A percentile compares a stretch with the other conserved stretches of the same genome.
These are phyloP conservation scores for Remersonia thermophila DNA, from an alignment of 2,329 filamentous ascomycete species.

Conservation along the genomic window DNA sequence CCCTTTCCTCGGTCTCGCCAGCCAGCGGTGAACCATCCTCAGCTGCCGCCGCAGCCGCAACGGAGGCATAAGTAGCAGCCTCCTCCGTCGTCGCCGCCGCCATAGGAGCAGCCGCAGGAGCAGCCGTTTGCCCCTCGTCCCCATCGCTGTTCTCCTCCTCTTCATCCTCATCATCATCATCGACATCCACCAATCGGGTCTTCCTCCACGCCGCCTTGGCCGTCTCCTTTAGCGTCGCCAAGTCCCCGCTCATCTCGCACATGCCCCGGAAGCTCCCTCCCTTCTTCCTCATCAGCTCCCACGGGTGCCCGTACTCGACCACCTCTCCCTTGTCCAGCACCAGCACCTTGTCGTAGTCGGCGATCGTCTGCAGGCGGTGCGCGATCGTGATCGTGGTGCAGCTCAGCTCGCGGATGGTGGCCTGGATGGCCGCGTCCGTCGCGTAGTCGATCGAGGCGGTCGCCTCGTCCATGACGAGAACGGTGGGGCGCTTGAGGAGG, in stretches of 20 bases:
- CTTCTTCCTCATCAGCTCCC: slow-evolving; percentile 61
- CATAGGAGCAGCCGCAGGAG: not conserved
- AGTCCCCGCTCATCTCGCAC: slow-evolving; percentile 53
- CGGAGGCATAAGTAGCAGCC: no score
- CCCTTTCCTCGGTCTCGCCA: no score
- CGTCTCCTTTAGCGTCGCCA: slow-evolving; percentile 36
- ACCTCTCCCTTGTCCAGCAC: slow-evolving; percentile 83
- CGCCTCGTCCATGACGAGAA: slow-evolving; percentile 98
- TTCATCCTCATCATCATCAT: slow-evolving; percentile 18
- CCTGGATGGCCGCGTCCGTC: slow-evolving; percentile 91
- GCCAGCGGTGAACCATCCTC: no score
- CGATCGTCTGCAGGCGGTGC: slow-evolving; percentile 89
- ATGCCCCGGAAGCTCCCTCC: slow-evolving; percentile 46
- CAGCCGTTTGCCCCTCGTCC: not conserved
- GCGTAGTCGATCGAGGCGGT: slow-evolving; percentile 96
- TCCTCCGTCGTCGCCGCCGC: no score
- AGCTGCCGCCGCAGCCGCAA: no score
- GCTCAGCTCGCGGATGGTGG: slow-evolving; percentile 83
- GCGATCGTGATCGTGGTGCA: slow-evolving; percentile 96
- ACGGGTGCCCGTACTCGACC: slow-evolving; percentile 84
- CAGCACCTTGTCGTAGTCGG: slow-evolving; percentile 94
- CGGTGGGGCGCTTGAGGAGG: slow-evolving; percentile 78
- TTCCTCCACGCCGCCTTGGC: slow-evolving; percentile 40
- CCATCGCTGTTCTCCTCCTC: not conserved
- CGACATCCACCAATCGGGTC: slow-evolving; percentile 28